Base-by-base conservation (phyloP, 2,329 filamentous ascomycete genomes). In the Monilinia vaccinii-corymbosi region DNA sequence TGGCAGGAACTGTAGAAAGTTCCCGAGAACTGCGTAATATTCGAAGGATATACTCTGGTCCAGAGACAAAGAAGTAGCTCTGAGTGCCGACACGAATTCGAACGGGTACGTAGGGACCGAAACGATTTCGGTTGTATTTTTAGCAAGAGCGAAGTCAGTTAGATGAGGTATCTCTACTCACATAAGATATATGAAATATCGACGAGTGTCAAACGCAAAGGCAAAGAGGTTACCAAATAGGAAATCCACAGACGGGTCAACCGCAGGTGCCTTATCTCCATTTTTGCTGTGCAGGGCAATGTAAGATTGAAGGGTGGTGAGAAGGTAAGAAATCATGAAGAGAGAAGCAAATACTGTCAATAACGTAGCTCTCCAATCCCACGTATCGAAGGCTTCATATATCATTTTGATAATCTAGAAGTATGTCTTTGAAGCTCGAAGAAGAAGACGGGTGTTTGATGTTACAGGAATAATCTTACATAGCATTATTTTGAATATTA, bases 51-150 rank as follows among this genome's bases (percentile, higher is more conserved):
- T 61, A 60, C 2, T 63, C 59, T 18, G 61, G 49, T 10, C 65
- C 65, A 13, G 63, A 67, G n/a, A 67, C 60, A 44, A 62, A 62
- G 21, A 58, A 48, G 25, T 66, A 47, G 34, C 62, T 66, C 40
- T 34, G 45, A n/a, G 61, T 62, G 1, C 56, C 47, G 13, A 65
- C 47, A 13, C 61, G 56, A n/a, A 67, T 61, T 13, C 57, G 58
- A 14, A 67, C 61, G 5, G 64, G 64, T 11, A 63, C 34, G n/a
- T 50, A 52, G 8, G 56, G 49, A 25, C 63, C 64, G 45, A 63
- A 65, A 6, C 40, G 52, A 4, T 58, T 48, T 34, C 66, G 23
- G 32, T 51, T 21, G 4, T 5, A 16, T 44, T n/a, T 42, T 52
- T 2, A 53, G 48, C 4, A 21, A 53, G 36, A 7, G 5, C 6